These are phyloP conservation scores for Pinus albicaulis DNA, from an alignment of 75 land plant genomes.

Conservation along the genomic window DNA sequence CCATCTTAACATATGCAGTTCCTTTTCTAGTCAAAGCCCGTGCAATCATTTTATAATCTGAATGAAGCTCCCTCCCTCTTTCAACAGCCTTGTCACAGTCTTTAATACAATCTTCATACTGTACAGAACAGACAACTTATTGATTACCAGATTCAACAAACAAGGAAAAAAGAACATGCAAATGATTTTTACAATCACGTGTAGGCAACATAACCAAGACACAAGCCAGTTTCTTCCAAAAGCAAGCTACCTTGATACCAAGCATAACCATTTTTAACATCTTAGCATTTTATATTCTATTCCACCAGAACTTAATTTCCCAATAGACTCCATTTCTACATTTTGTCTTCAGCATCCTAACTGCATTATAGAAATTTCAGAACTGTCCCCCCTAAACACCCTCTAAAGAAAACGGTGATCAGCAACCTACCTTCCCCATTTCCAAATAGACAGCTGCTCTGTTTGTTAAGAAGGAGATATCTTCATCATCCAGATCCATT, in stretches of 20 bases:
- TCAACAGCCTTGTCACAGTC: constrained; percentile 98
- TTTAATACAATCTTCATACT: constrained; percentile 88
- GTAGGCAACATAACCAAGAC: neutral
- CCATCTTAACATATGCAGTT: constrained; percentile 82
- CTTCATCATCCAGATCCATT: constrained; percentile 88
- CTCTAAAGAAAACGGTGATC: too few species aligned
- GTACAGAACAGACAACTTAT: neutral
- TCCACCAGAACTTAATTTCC: too few species aligned
- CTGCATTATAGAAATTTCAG: too few species aligned
- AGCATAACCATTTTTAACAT: too few species aligned
- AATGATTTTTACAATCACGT: neutral
- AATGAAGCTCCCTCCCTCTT: constrained; percentile 80
- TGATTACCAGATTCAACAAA: neutral
- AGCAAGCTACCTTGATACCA: too few species aligned
- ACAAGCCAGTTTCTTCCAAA: neutral
- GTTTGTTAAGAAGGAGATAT: constrained; percentile 91
- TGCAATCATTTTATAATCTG: constrained; percentile 94
- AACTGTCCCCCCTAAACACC: too few species aligned
- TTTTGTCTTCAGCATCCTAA: too few species aligned
- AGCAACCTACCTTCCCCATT: constrained; percentile 73
- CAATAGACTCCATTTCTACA: too few species aligned
- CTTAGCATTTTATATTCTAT: too few species aligned
- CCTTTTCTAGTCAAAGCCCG: constrained; percentile 95
- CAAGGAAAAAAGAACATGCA: neutral
- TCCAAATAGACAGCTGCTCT: constrained; percentile 96